Conservation (phyloP, 2,329 filamentous ascomycete genomes). For the Tetracladium maxilliforme region DNA sequence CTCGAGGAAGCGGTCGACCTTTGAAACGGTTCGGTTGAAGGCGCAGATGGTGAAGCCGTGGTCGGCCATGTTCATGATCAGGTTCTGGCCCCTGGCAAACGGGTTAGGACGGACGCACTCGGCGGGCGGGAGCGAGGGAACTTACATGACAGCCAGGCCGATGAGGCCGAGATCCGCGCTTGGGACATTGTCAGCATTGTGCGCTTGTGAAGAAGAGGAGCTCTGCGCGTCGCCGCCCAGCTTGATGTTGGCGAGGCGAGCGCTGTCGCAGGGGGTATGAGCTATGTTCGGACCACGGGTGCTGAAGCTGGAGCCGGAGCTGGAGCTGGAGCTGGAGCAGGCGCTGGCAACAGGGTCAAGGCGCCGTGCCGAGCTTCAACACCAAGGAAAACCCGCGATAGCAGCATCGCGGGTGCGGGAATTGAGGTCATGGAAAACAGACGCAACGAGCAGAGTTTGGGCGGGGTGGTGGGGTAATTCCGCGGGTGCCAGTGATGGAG, state of each 20-base stretch:
- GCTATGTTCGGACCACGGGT: slow-evolving; percentile 3
- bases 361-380: neutral
- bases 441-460: neutral
- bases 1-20: slow-evolving; percentile 87
- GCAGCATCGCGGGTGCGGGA: neutral
- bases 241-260: slow-evolving; percentile 1
- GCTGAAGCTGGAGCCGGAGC: neutral
- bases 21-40: slow-evolving; percentile 96
- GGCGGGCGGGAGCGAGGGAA: slow-evolving; percentile 54
- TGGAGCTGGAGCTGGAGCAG: too few relatives aligned
- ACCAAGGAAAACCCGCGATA: too few relatives aligned
- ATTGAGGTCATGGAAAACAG: neutral
- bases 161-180: slow-evolving; percentile 87
- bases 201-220: neutral
- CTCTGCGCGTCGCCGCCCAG: too few relatives aligned
- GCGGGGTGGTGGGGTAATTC: neutral
- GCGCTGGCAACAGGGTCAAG: too few relatives aligned
- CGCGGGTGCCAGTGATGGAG: too few relatives aligned
- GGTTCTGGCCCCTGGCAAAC: slow-evolving; percentile 81
- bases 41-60: slow-evolving; percentile 93
- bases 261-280: slow-evolving; percentile 15
- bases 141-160: slow-evolving; percentile 87
- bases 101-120: slow-evolving; percentile 87
- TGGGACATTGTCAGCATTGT: slow-evolving; percentile 41
- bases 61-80: slow-evolving; percentile 82